phyloP scores from a whole-genome alignment of 495 filamentous ascomycete genomes.

The Aspergillus nanangensis region DNA sequence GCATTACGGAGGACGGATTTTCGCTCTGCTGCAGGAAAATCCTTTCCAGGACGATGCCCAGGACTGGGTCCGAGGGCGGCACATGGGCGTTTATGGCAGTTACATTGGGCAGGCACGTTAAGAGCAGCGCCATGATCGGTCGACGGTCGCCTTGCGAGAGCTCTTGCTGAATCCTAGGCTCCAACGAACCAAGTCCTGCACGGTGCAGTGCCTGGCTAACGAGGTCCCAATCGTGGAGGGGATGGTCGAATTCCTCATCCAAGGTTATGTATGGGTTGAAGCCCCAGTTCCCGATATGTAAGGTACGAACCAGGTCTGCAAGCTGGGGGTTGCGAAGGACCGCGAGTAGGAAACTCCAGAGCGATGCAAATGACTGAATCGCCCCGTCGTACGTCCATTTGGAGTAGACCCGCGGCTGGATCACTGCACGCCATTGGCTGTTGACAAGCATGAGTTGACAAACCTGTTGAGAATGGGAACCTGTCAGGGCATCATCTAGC shows the following conservation, averaged over 20 bases:
- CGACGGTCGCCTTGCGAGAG: background rate
- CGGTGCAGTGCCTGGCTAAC: background rate
- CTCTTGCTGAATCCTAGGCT: background rate
- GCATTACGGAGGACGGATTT: background rate
- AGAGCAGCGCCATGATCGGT: background rate
- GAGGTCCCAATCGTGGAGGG: background rate
- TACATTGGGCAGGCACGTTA: background rate
- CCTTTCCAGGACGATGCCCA: background rate
- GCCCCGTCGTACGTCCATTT: slow-evolving; percentile 5
- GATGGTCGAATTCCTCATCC: no score
- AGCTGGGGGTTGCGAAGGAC: background rate
- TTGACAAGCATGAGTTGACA: slow-evolving; percentile 5
- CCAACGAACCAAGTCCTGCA: background rate
- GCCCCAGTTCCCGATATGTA: slow-evolving; percentile 9
- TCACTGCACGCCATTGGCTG: background rate
- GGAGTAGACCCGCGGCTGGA: background rate
- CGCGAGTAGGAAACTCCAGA: slow-evolving; percentile 6
- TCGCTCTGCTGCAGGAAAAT: background rate
- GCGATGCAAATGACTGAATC: background rate
- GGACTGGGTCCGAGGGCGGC: background rate
- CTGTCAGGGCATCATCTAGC: background rate
- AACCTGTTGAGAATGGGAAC: background rate
- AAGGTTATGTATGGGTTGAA: no score
- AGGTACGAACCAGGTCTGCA: background rate
- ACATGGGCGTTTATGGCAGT: background rate